Conservation (phyloP, 2,329 filamentous ascomycete species). For the Gyromitra esculenta region DNA sequence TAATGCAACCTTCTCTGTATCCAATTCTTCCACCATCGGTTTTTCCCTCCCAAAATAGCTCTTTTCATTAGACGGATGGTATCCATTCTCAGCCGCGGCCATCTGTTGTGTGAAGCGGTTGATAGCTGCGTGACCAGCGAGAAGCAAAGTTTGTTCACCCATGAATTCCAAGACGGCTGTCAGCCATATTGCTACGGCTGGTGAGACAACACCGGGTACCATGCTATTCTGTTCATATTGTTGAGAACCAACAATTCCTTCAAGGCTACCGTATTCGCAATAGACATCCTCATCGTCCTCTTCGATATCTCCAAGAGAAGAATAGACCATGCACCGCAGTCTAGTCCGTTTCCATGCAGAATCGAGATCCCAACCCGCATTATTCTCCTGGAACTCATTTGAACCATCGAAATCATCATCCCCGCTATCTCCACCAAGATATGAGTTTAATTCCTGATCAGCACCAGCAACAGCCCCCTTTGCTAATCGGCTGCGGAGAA, state of each 20-base stretch:
- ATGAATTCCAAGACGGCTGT: slow-evolving; percentile 95
- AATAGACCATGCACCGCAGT: slow-evolving; percentile 97
- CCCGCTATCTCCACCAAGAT: slow-evolving; percentile 76
- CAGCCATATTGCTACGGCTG: slow-evolving; percentile 92
- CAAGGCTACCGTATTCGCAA: slow-evolving; percentile 79
- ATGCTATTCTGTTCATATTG: slow-evolving; percentile 65
- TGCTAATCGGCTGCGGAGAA: slow-evolving; percentile 88
- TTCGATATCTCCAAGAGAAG: slow-evolving; percentile 93
- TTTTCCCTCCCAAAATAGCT: slow-evolving; percentile 63
- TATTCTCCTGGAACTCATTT: slow-evolving; percentile 65
- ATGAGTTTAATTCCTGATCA: slow-evolving; percentile 86
- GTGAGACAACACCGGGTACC: slow-evolving; percentile 76
- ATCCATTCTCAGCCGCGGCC: slow-evolving; percentile 66
- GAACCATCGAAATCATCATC: slow-evolving; percentile 63
- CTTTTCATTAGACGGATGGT: slow-evolving; percentile 65
- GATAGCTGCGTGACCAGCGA: slow-evolving; percentile 85
- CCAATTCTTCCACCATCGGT: slow-evolving; percentile 85
- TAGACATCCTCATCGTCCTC: slow-evolving; percentile 95
- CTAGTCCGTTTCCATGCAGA: slow-evolving; percentile 93
- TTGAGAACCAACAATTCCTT: slow-evolving; percentile 68
- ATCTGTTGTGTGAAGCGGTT: slow-evolving; percentile 69
- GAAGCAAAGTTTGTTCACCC: slow-evolving; percentile 87
- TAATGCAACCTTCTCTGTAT: slow-evolving; percentile 91
- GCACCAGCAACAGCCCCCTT: slow-evolving; percentile 83
- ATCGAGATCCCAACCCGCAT: slow-evolving; percentile 84